Evolutionary conservation across 768 basidiomycete species (phyloP), one percentile per base, ranked within the genome.

Genomic region (Porphyrellus cyaneotinctus): DNA sequence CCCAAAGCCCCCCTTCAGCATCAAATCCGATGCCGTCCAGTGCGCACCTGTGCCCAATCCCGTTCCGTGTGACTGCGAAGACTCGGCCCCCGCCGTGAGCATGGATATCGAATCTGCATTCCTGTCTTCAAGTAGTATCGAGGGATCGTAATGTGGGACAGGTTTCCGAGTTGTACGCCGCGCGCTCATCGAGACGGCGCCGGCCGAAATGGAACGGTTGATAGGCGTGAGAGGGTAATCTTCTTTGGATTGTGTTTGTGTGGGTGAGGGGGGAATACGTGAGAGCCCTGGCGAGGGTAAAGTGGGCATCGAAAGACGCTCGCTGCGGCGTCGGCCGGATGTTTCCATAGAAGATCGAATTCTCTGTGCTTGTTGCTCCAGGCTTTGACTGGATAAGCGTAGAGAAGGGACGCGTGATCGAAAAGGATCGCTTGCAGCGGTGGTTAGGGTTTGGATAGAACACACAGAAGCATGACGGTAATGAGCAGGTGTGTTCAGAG

Each of bases 121-220:
- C 24, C 43, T 31, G 35, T 62, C 58, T 49, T 69, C 63, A 22
- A 36, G 47, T 14, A 71, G 58, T 36, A 65, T 56, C 30, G 64
- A 57, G 23, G 70, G 63, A 56, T 77, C 70, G 56, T 82, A 83
- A 15, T 68, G 70, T 11, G 82, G 82, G n/a, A 82, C 82, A 13
- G 82, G 80, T 61, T 83, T 83, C 43, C 82, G 71, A 26, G 78
- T 68, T 43, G 66, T 67, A 37, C 72, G 73, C 45, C 72, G 65
- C 33, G 47, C 44, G 23, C 56, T 24, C 39, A 43, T 35, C 56
- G 56, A 53, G 64, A 69, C 56, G 0, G 58, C 57, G 22, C 61
- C 58, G 11, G 61, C 37, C 20, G 63, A 73, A 51, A 60, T 66
- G 22, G 69, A 69, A 2, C 69, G 64, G 41, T 60, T 62, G 43